These are phyloP conservation scores for Chaetomiaceae sp. DNA, from an alignment of 2,329 filamentous ascomycete species.

Conservation along the genomic window DNA sequence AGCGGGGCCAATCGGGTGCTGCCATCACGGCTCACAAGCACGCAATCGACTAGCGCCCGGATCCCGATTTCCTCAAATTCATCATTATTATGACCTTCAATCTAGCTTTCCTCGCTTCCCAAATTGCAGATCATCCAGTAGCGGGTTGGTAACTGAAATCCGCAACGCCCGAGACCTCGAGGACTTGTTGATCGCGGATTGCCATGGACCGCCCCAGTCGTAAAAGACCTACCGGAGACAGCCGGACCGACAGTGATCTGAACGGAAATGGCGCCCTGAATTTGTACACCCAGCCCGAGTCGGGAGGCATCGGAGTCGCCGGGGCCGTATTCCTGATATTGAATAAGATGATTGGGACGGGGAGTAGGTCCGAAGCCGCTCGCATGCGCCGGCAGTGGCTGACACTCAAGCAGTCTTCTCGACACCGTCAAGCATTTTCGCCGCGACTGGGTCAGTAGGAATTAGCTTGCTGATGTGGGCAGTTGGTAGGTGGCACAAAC, in stretches of 20 bases:
- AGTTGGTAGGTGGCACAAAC: constrained; percentile 17
- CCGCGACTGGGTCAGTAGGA: constrained; percentile 51
- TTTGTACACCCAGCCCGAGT: too few relatives aligned
- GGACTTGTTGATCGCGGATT: not conserved
- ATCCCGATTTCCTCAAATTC: not conserved
- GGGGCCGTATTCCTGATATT: constrained; percentile 52
- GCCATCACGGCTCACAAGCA: constrained; percentile 15
- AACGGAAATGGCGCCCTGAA: not conserved
- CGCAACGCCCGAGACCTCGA: too few relatives aligned
- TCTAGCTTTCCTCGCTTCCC: too few relatives aligned
- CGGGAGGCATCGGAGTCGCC: constrained; percentile 48
- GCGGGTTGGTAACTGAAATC: too few relatives aligned
- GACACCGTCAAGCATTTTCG: constrained; percentile 50
- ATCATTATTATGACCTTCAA: too few relatives aligned
- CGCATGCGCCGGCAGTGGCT: not conserved
- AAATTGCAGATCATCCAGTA: too few relatives aligned
- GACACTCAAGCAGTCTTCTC: constrained; percentile 41
- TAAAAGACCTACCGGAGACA: not conserved
- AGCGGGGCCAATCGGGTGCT: constrained; percentile 1
- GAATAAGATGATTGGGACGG: constrained; percentile 57
- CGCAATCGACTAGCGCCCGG: constrained; percentile 11
- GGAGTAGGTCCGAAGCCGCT: constrained; percentile 39
- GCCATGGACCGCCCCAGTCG: not conserved
- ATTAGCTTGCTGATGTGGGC: constrained; percentile 37
- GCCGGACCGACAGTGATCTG: too few relatives aligned